phyloP scores from a whole-genome alignment of 2,329 filamentous ascomycete genomes.

The Colletotrichum echinochloae region DNA sequence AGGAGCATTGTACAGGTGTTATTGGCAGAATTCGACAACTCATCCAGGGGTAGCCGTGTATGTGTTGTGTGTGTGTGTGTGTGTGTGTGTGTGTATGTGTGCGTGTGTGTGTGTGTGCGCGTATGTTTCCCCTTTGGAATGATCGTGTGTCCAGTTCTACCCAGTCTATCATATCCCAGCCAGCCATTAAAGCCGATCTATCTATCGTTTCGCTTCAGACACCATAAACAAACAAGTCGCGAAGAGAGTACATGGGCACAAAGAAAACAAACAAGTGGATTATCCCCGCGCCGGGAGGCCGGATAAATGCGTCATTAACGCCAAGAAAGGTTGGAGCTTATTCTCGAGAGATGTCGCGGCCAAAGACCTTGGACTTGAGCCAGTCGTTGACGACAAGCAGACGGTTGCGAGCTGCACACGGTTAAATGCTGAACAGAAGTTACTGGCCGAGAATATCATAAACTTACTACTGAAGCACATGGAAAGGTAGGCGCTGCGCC shows the following conservation, averaged over 20 bases:
- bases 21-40: slow-evolving; percentile 36
- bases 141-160: slow-evolving; percentile 36
- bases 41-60: slow-evolving; percentile 34
- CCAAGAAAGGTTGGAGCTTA: slow-evolving; percentile 54
- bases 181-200: slow-evolving; percentile 39
- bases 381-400: slow-evolving; percentile 94
- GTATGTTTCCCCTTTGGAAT: slow-evolving; percentile 11
- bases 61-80: slow-evolving; percentile 6
- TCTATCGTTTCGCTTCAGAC: slow-evolving; percentile 40
- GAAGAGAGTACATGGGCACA: slow-evolving; percentile 19
- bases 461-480: slow-evolving; percentile 99
- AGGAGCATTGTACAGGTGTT: slow-evolving; percentile 40
- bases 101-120: slow-evolving; percentile 3
- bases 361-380: slow-evolving; percentile 97
- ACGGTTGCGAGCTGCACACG: slow-evolving; percentile 82
- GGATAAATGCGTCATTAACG: slow-evolving; percentile 27
- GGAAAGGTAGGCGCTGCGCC: slow-evolving; percentile 96
- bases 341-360: slow-evolving; percentile 91
- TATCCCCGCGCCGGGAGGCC: slow-evolving; percentile 26
- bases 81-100: slow-evolving; percentile 3
- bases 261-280: slow-evolving; percentile 24
- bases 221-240: slow-evolving; percentile 32
- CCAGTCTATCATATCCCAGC: slow-evolving; percentile 36
- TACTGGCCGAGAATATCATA: not conserved
- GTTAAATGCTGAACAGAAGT: slow-evolving; percentile 30